Percentiles rank a stretch among this genome's conserved stretches.
Evolutionary conservation across 2,329 filamentous ascomycete species (phyloP).

Genomic region (Claviceps sp.): DNA sequence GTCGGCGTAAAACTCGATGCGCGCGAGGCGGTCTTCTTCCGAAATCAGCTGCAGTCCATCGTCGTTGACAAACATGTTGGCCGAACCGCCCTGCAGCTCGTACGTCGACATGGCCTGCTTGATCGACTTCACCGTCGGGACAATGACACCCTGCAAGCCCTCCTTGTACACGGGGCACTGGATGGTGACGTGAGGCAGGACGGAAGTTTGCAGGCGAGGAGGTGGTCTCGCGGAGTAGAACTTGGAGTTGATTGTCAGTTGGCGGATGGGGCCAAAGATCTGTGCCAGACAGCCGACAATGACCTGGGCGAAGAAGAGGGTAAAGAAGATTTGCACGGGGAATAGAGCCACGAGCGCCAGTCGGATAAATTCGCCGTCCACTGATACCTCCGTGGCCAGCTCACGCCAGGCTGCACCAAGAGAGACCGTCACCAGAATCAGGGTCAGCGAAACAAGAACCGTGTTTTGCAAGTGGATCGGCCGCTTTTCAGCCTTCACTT

Average conservation of each 20-base stretch:
- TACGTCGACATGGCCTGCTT: slow-evolving; percentile 68
- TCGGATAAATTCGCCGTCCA: slow-evolving; percentile 49
- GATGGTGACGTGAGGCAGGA: slow-evolving; percentile 63
- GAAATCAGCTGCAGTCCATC: slow-evolving; percentile 57
- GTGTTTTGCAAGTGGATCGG: slow-evolving; percentile 59
- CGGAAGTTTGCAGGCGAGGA: slow-evolving; percentile 39
- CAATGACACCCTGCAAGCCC: slow-evolving; percentile 60
- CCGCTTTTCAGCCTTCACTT: slow-evolving; percentile 49
- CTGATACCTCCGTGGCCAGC: slow-evolving; percentile 52
- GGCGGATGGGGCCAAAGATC: slow-evolving; percentile 60
- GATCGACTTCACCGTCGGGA: slow-evolving; percentile 63
- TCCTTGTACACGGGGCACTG: slow-evolving; percentile 87
- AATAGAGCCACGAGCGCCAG: slow-evolving; percentile 51
- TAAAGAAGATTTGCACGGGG: slow-evolving; percentile 68
- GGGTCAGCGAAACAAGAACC: slow-evolving; percentile 51
- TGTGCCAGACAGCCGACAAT: slow-evolving; percentile 64
- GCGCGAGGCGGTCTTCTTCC: slow-evolving; percentile 46
- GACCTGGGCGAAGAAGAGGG: slow-evolving; percentile 68
- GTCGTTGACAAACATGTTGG: slow-evolving; percentile 66
- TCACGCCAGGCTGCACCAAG: slow-evolving; percentile 58
- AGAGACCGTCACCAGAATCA: slow-evolving; percentile 50
- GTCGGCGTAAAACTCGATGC: slow-evolving; percentile 55
- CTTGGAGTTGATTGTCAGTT: slow-evolving; percentile 63
- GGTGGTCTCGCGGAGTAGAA: slow-evolving; percentile 67
- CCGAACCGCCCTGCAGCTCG: slow-evolving; percentile 63